Percentiles rank a stretch among this genome's conserved stretches.
Conservation (phyloP, 768 basidiomycete genomes). For the Omphalotus guepiniiformis region DNA sequence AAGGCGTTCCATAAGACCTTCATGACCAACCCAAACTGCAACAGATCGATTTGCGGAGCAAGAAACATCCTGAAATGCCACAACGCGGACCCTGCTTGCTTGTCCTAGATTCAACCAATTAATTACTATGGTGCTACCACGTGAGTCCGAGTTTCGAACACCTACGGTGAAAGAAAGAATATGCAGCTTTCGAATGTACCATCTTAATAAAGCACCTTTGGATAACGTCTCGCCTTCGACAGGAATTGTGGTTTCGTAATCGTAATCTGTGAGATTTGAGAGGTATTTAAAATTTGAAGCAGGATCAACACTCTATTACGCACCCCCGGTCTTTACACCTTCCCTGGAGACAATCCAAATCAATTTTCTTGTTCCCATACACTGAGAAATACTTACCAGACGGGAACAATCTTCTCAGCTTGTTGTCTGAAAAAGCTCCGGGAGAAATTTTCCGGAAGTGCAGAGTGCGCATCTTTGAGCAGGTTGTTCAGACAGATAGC, state of each 20-base stretch:
- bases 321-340: too few species aligned
- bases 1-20: not conserved
- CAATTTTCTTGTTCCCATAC: too few species aligned
- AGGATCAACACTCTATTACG: not conserved
- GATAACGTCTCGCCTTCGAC: constrained; percentile 9
- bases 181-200: constrained; percentile 10
- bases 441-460: constrained; percentile 10
- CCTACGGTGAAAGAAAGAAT: constrained; percentile 7
- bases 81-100: not conserved
- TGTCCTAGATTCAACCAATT: too few species aligned
- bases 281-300: too few species aligned
- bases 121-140: too few species aligned
- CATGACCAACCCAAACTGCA: constrained; percentile 1
- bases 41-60: not conserved
- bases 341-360: too few species aligned
- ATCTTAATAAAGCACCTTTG: constrained; percentile 1
- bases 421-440: constrained; percentile 9
- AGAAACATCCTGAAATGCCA: not conserved
- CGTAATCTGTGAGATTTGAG: constrained; percentile 18
- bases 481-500: constrained; percentile 13
- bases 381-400: constrained; percentile 8
- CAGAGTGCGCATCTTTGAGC: not conserved
- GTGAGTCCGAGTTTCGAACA: not conserved
- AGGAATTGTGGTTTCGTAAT: constrained; percentile 10
- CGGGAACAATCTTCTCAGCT: constrained; percentile 2